These are phyloP conservation scores for Casuarina glauca DNA, from an alignment of 306 rosid genomes.

Conservation along the genomic window DNA sequence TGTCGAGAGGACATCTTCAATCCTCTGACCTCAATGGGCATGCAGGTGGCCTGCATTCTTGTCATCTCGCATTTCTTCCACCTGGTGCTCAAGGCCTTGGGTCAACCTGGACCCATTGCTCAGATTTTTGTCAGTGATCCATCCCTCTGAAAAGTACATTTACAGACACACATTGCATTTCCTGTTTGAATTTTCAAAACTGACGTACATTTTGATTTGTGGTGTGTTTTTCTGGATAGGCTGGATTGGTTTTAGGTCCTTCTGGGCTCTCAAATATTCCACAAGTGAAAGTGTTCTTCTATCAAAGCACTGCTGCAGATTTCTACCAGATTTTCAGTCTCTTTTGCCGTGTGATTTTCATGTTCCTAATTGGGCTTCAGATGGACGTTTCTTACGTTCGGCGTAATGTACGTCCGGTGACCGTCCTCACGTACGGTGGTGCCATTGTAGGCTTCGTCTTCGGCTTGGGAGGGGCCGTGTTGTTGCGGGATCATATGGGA, in stretches of 20 bases:
- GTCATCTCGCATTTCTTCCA: constrained; percentile 89
- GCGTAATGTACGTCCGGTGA: constrained; percentile 42
- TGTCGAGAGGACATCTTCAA: constrained; percentile 62
- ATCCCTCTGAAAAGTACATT: neutral
- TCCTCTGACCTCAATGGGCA: constrained; percentile 82
- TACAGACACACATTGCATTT: neutral
- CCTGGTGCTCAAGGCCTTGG: constrained; percentile 64
- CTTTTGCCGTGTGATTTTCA: constrained; percentile 76
- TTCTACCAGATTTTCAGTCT: constrained; percentile 86
- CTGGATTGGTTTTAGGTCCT: constrained; percentile 82
- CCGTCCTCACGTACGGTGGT: constrained; percentile 60
- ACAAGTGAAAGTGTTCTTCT: constrained; percentile 40
- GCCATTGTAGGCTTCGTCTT: constrained; percentile 38
- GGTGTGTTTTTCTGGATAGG: constrained; percentile 43
- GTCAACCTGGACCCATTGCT: constrained; percentile 92
- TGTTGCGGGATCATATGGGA: constrained; percentile 37
- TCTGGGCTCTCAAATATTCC: constrained; percentile 60
- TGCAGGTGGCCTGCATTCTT: constrained; percentile 83
- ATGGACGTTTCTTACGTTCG: constrained; percentile 44
- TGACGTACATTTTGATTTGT: neutral
- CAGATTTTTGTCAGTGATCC: constrained; percentile 59
- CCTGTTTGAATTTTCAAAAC: neutral
- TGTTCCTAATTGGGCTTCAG: constrained; percentile 81
- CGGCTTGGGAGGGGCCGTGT: constrained; percentile 62
- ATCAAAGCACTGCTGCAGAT: constrained; percentile 62